A percentile compares a stretch with the other conserved stretches of the same genome.
These are phyloP conservation scores for Ceratobasidium sp. DNA, from an alignment of 1,284 basidiomycete genomes.

Conservation along the genomic window DNA sequence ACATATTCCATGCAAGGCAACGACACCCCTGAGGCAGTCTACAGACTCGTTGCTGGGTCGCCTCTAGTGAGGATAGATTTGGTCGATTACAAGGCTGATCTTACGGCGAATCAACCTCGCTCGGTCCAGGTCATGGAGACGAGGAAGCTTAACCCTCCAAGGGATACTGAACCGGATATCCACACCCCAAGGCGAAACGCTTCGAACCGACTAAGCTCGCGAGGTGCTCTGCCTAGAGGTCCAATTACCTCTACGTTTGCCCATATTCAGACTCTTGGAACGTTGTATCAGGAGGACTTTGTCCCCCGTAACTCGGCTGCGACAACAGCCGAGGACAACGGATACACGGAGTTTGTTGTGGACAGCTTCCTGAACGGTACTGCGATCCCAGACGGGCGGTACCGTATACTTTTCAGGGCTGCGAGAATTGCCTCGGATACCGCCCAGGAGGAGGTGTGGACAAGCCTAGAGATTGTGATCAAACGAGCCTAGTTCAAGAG, in stretches of 20 bases:
- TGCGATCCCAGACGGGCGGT: constrained; percentile 9
- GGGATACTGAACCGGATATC: not conserved
- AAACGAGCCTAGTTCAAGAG: not conserved
- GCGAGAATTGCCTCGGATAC: not conserved
- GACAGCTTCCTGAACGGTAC: constrained; percentile 7
- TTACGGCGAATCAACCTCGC: constrained; percentile 53
- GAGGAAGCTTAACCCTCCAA: not conserved
- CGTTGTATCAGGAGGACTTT: constrained; percentile 22
- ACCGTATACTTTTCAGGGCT: constrained; percentile 8
- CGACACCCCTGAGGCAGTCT: constrained; percentile 4
- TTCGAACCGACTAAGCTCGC: constrained; percentile 12
- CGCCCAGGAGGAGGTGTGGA: not conserved
- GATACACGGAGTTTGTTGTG: not conserved
- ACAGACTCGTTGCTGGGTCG: constrained; percentile 69
- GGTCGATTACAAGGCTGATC: constrained; percentile 57
- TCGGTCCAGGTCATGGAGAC: constrained; percentile 44
- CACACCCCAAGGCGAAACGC: not conserved
- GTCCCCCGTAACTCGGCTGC: constrained; percentile 32
- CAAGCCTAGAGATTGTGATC: constrained; percentile 5
- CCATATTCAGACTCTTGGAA: constrained; percentile 34
- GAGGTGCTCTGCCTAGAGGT: not conserved
- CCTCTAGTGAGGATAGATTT: constrained; percentile 65
- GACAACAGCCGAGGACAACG: too few species aligned
- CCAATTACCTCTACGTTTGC: constrained; percentile 16
- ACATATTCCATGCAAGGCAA: constrained; percentile 51